Base-by-base conservation (phyloP, 768 basidiomycete genomes). In the Nidula microcarpa region DNA sequence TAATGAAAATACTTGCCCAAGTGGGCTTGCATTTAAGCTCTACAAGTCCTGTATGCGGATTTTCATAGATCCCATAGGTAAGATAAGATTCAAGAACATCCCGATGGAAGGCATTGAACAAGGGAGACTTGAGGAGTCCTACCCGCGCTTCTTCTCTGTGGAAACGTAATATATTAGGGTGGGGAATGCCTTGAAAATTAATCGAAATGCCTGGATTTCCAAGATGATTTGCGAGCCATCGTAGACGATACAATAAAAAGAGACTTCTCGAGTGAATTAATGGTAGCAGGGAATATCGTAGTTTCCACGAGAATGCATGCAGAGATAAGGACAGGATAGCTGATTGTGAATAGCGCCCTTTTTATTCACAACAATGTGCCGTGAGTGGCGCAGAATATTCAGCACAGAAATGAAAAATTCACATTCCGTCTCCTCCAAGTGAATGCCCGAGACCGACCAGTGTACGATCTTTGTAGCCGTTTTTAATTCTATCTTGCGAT, bases 351-450 rank as follows among this genome's bases (percentile, higher is more conserved):
- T 17, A 62, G 6, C 1, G 58, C 57, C 9, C 64, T 65, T 14
- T 8, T 23, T 2, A 23, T 35, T 5, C 37, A 41, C 10, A 47
- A 51, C 37, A 35, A 6, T 6, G 17, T 35, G 5, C 46, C 39
- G 49, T 30, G 17, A 5, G 44, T 33, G 14, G 43, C 17, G 10
- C 30, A 5, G 17, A 16, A 13, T 41, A 16, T 30, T 9, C 47
- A 10, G 33, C 10, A 41, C 23, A 8, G 18, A n/a, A 37, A 47
- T 23, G 18, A 7, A 23, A 11, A 49, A 44, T 53, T 33, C 55
- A 65, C 65, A 56, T 54, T 10, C 58, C 60, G 49, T 64, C 65
- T 5, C 59, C 60, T 14, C 65, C 63, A n/a, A 66, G 57, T 8
- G 65, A 66, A 50, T 66, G 65, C 0, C 65, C 63, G 33, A 64